Conservation (phyloP, 2,329 filamentous ascomycete species). For the Diaporthe velutina region DNA sequence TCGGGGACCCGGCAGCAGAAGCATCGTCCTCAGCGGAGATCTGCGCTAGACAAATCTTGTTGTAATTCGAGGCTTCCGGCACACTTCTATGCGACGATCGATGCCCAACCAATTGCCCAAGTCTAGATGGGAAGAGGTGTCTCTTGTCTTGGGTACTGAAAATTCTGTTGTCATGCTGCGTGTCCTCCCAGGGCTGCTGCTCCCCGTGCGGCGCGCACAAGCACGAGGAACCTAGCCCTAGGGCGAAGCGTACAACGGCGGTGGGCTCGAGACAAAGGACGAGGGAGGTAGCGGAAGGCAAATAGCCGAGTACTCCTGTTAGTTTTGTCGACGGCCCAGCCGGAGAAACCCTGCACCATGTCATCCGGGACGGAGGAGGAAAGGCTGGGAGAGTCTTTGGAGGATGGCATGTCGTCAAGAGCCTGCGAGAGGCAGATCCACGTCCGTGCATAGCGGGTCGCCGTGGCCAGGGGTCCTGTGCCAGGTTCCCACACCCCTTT, state of each 20-base stretch:
- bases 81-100: conserved; percentile 32
- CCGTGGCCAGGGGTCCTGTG: conserved; percentile 35
- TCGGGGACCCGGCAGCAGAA: conserved; percentile 29
- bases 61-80: conserved; percentile 24
- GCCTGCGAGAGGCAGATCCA: conserved; percentile 37
- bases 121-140: conserved; percentile 33
- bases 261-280: conserved; percentile 37
- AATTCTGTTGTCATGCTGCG: conserved; percentile 39
- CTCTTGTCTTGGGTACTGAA: conserved; percentile 41
- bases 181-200: not conserved
- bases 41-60: conserved; percentile 29
- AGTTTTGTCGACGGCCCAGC: conserved; percentile 41
- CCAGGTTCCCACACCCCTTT: conserved; percentile 31
- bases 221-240: conserved; percentile 29
- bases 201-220: conserved; percentile 27
- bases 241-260: conserved; percentile 36
- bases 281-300: conserved; percentile 23
- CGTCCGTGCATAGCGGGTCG: conserved; percentile 37
- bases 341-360: conserved; percentile 57
- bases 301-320: conserved; percentile 43
- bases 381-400: conserved; percentile 41
- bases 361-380: conserved; percentile 46
- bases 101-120: conserved; percentile 42
- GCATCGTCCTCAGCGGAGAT: conserved; percentile 28
- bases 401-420: conserved; percentile 52